phyloP scores from a whole-genome alignment of 768 basidiomycete genomes.

The Suillus paluster region DNA sequence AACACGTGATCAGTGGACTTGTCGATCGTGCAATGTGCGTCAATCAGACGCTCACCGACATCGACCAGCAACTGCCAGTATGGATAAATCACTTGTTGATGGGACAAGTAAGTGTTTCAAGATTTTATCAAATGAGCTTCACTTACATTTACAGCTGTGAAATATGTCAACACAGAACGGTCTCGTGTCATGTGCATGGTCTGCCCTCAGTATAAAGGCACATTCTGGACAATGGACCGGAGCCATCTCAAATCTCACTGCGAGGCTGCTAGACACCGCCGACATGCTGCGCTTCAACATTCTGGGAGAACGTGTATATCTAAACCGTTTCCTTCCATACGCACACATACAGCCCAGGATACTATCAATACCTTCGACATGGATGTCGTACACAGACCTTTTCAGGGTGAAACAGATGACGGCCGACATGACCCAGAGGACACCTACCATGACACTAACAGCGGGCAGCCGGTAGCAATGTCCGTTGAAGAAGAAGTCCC shows the following conservation, averaged over 20 bases:
- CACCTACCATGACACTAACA: background rate
- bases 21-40: too few species aligned
- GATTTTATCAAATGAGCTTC: background rate
- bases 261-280: background rate
- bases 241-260: background rate
- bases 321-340: too few species aligned
- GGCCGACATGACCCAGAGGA: background rate
- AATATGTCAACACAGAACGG: background rate
- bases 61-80: too few species aligned
- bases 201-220: background rate
- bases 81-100: background rate
- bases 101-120: background rate
- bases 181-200: background rate
- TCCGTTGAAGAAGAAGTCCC: background rate
- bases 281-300: background rate
- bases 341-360: too few species aligned
- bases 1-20: too few species aligned
- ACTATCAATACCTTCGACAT: background rate
- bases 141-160: background rate
- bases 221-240: constrained; percentile 1
- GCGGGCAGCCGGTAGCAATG: background rate
- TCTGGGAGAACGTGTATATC: background rate
- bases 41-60: too few species aligned
- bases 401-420: background rate
- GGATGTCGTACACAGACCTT: background rate